phyloP scores from a whole-genome alignment of 179 eudicot genomes.

The Actinidia arguta region DNA sequence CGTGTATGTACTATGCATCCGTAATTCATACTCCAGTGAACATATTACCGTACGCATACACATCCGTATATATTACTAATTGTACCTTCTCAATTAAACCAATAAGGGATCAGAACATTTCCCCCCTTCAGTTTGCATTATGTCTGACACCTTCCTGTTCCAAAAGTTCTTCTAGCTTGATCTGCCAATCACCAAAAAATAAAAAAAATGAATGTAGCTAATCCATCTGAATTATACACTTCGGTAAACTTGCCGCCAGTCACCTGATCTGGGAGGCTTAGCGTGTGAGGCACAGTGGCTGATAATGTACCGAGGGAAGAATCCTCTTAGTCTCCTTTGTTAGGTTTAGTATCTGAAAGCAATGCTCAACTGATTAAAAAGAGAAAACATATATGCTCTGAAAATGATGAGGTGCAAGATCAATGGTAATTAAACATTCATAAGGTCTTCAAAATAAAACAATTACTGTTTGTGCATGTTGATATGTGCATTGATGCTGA shows the following conservation, averaged over 20 bases:
- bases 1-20: background rate
- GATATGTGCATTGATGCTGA: background rate
- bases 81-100: conserved; percentile 90
- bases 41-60: background rate
- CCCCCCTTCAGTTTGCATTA: conserved; percentile 96
- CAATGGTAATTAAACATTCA: too few relatives aligned
- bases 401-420: background rate
- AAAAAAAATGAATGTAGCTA: background rate
- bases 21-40: background rate
- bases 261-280: conserved; percentile 93
- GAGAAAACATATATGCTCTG: background rate
- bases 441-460: background rate
- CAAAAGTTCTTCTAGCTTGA: conserved; percentile 76
- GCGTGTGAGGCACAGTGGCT: conserved; percentile 93
- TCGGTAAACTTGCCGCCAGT: background rate
- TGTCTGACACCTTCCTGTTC: conserved; percentile 85
- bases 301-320: conserved; percentile 77
- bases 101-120: conserved; percentile 78
- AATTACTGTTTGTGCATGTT: background rate
- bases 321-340: conserved; percentile 76
- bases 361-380: conserved; percentile 1
- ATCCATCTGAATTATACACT: background rate
- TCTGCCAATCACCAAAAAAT: conserved; percentile 39
- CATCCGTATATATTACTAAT: background rate
- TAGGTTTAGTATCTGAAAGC: conserved; percentile 62